phyloP scores from a whole-genome alignment of 1,284 basidiomycete genomes.

The Leccinum griseonigrum region DNA sequence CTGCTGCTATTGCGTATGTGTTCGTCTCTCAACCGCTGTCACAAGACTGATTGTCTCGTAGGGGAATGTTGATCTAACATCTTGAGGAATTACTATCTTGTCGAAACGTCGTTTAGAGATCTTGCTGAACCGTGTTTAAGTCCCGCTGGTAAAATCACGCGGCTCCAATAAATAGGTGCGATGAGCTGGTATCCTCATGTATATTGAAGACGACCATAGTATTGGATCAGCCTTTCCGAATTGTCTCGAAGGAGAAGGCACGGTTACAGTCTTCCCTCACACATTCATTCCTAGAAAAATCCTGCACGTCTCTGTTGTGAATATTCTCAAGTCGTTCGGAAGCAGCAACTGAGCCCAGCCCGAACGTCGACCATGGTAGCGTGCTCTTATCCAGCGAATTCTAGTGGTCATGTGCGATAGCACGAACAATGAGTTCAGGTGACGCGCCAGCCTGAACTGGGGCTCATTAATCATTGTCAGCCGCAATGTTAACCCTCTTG shows the following conservation, averaged over 20 bases:
- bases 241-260: neutral
- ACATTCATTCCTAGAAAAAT: neutral
- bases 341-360: neutral
- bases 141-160: neutral
- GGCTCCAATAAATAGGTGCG: neutral
- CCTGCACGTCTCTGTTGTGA: neutral
- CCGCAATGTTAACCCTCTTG: conserved; percentile 12
- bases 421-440: neutral
- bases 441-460: neutral
- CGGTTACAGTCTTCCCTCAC: neutral
- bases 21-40: conserved; percentile 3
- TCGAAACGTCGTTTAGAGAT: neutral
- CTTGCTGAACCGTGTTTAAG: neutral
- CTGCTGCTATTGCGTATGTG: conserved; percentile 68
- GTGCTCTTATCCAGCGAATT: neutral
- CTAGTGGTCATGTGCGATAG: neutral
- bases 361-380: neutral
- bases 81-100: neutral
- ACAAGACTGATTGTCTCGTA: conserved; percentile 22
- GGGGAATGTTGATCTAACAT: conserved; percentile 49
- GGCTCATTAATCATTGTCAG: conserved; percentile 14
- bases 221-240: neutral
- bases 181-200: neutral
- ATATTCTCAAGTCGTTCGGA: neutral
- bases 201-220: neutral